Evolutionary conservation across 768 basidiomycete species (phyloP), one percentile per base, ranked within the genome.

Genomic region (Lenzites betulinus): DNA sequence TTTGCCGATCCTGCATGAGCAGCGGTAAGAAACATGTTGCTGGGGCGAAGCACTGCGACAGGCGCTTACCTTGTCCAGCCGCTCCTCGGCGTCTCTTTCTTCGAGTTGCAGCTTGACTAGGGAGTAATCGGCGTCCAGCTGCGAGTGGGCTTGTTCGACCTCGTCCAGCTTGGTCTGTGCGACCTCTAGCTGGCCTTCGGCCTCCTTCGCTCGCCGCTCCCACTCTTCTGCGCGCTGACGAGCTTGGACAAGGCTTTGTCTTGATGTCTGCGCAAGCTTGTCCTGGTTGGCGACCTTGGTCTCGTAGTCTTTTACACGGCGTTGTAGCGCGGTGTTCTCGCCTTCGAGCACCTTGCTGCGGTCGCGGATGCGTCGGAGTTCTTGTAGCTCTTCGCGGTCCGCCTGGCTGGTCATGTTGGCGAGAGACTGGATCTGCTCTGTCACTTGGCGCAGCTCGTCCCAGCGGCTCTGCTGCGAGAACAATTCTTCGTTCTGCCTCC

Each of bases 151-250:
- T 67, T 88, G 85, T 64, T 92, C 90, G 9, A 80, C 76, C 53
- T 89, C 83, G 36, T 93, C 89, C 16, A 91, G 71, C 67, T 82
- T 81, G 33, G 83, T 84, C 61, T 78, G 80, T 28, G 79, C 79
- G 65, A 79, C 68, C 68, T 89, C 87, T 20, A 92, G 72, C 57
- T 87, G 81, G 22, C 77, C 75, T 71, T 92, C 89, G 43, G 81
- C 80, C 63, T 90, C 88, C 67, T 86, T 86, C 20, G 89, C 84
- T 23, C 86, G 86, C 63, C 82, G 82, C 73, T 94, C 92, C 90
- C 89, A 93, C 66, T 94, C 92, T 3, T 82, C 75, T 2, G 89
- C 82, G 25, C 89, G 89, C 70, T 92, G 89, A 62, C 93, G 88
- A 22, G 88, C 86, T 63, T 89, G 86, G 22, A 80, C 73, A 28